Conservation (phyloP, 2,329 filamentous ascomycete species). For the Sporothrix variecibatus region DNA sequence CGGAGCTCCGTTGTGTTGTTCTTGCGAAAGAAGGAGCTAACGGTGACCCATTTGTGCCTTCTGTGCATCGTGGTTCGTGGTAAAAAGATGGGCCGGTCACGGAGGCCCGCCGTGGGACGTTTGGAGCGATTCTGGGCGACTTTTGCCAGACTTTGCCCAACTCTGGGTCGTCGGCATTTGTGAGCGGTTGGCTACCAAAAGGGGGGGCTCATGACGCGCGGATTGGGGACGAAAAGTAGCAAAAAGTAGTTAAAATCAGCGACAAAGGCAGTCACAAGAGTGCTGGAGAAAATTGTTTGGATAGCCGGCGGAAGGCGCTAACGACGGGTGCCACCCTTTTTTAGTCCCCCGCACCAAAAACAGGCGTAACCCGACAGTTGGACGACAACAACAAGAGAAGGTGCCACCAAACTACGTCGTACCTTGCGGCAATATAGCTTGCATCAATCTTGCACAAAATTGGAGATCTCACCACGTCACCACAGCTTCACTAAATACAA, state of each 20-base stretch:
- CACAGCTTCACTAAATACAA: neutral
- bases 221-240: neutral
- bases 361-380: neutral
- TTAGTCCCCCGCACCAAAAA: neutral
- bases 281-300: constrained; percentile 8
- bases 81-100: constrained; percentile 25
- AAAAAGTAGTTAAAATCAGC: neutral
- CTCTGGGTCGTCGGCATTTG: neutral
- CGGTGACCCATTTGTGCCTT: neutral
- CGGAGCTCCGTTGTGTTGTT: neutral
- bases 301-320: constrained; percentile 20
- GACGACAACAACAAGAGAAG: neutral
- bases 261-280: neutral
- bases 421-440: constrained; percentile 8
- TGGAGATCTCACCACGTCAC: neutral
- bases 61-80: constrained; percentile 23
- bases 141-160: neutral
- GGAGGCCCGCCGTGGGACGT: constrained; percentile 20
- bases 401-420: neutral
- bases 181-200: neutral
- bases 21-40: constrained; percentile 1
- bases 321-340: neutral
- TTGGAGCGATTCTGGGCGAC: neutral
- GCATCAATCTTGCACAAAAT: neutral
- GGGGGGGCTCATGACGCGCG: neutral